Base-by-base conservation (phyloP, 805 yeast genomes). In the Huiozyma naganishii region DNA sequence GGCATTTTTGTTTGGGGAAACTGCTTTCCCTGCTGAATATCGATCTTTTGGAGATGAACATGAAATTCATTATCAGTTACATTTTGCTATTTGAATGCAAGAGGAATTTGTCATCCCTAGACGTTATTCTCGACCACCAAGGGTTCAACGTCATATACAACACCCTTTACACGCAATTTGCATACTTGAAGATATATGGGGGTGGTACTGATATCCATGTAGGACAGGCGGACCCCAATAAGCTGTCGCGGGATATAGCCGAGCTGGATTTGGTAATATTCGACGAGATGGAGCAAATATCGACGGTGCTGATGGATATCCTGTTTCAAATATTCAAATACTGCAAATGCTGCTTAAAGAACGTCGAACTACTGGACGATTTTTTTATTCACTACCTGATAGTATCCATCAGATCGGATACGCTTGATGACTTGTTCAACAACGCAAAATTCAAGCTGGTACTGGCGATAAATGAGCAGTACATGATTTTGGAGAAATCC, bases 401-500 rank as follows among this genome's bases (percentile, higher is more conserved):
- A 51, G 56, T 65, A 12, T 62, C 72, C 0, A 57, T 81, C 17
- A 58, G 69, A 7, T 60, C 68, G 1, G 66, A 69, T 30, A 61
- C 62, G 17, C 72, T 72, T 7, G 76, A 72, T 38, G 80, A 81
- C 55, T 72, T 77, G 40, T 71, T 70, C 48, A 81, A 79, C 55
- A 77, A 76, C 48, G 75, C 84, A 35, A 79, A 81, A 48, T 79
- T 88, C 66, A 80, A 79, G 53, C 65, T 85, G 11, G 61, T 89
- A 9, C 66, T 89, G 35, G 79, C 87, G 1, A 66, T 89, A 27
- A 89, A 89, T 62, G 96, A 89, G 58, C 96, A 89, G 62, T 89
- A 77, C 61, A 77, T 89, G 80, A 81, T 86, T 35, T 65, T 76
- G 48, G 54, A 52, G 6, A 53, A 48, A 30, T 39, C 34, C 2